Percentiles rank a stretch among this genome's conserved stretches.
Conservation (phyloP, 805 yeast genomes). For the Candida arabinofermentans region DNA sequence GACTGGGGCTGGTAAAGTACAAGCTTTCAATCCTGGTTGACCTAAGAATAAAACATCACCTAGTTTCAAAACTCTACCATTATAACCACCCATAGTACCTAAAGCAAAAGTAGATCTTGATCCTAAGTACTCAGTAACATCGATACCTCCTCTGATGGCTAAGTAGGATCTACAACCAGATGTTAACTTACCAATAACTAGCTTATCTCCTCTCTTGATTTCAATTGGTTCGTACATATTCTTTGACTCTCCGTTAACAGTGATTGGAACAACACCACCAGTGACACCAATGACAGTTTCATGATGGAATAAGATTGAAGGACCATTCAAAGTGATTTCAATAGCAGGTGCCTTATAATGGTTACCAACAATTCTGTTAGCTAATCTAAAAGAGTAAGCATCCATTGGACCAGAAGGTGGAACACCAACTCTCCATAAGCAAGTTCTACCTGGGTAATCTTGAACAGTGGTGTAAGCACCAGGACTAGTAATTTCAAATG, state of each 20-base stretch:
- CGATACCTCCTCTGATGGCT: slow-evolving; percentile 90
- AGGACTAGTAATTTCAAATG: slow-evolving; percentile 80
- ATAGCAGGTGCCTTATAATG: slow-evolving; percentile 78
- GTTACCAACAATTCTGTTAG: slow-evolving; percentile 90
- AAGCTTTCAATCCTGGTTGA: slow-evolving; percentile 63
- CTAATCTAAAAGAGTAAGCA: slow-evolving; percentile 80
- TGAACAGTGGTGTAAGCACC: slow-evolving; percentile 97
- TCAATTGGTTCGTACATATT: slow-evolving; percentile 70
- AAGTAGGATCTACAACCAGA: slow-evolving; percentile 87
- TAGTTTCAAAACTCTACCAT: slow-evolving; percentile 84
- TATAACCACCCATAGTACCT: slow-evolving; percentile 90
- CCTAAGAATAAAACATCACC: slow-evolving; percentile 92
- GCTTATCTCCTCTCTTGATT: slow-evolving; percentile 69
- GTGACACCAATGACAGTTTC: slow-evolving; percentile 76
- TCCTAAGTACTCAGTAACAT: slow-evolving; percentile 90
- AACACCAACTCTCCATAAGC: slow-evolving; percentile 90
- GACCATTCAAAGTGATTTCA: slow-evolving; percentile 86
- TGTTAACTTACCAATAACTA: slow-evolving; percentile 75
- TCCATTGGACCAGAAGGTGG: slow-evolving; percentile 99
- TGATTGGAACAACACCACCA: slow-evolving; percentile 76
- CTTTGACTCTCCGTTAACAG: slow-evolving; percentile 55
- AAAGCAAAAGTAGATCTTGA: slow-evolving; percentile 95
- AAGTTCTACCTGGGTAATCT: slow-evolving; percentile 88
- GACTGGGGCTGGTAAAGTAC: slow-evolving; percentile 69
- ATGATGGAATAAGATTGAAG: slow-evolving; percentile 78